phyloP scores from a whole-genome alignment of 1,139 yeast genomes.

The Yamadazyma diddensiae region DNA sequence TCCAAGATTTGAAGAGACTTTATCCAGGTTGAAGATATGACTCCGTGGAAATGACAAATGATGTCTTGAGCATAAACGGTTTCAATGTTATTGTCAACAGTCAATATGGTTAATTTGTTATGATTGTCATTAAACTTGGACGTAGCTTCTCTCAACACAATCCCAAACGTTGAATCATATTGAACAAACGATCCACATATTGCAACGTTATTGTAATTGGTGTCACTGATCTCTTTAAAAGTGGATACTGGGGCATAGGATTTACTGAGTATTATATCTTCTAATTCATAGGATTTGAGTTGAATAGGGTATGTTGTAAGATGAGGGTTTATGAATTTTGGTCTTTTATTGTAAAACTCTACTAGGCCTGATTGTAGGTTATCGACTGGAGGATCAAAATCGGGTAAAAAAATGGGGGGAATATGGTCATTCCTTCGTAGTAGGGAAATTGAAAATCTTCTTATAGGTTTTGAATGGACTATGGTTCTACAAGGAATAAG shows the following conservation, averaged over 20 bases:
- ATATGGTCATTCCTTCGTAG: too few relatives aligned
- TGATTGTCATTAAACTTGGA: constrained; percentile 33
- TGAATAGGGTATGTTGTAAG: neutral
- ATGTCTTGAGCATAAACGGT: constrained; percentile 25
- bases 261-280: constrained; percentile 8
- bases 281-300: constrained; percentile 4
- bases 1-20: constrained; percentile 18
- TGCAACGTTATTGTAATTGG: constrained; percentile 22
- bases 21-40: constrained; percentile 23
- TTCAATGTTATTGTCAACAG: constrained; percentile 27
- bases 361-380: constrained; percentile 4
- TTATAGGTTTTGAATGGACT: too few relatives aligned
- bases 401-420: neutral
- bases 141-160: constrained; percentile 29
- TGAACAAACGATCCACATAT: constrained; percentile 36
- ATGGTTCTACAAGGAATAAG: too few relatives aligned
- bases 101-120: constrained; percentile 31
- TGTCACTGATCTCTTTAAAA: constrained; percentile 18
- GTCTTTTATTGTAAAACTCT: constrained; percentile 1
- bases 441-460: too few relatives aligned
- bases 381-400: constrained; percentile 3
- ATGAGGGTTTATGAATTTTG: neutral
- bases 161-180: constrained; percentile 23
- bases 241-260: constrained; percentile 12
- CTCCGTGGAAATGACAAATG: constrained; percentile 26